Conservation (phyloP, 441 rosid species). For the Capsella rubella region DNA sequence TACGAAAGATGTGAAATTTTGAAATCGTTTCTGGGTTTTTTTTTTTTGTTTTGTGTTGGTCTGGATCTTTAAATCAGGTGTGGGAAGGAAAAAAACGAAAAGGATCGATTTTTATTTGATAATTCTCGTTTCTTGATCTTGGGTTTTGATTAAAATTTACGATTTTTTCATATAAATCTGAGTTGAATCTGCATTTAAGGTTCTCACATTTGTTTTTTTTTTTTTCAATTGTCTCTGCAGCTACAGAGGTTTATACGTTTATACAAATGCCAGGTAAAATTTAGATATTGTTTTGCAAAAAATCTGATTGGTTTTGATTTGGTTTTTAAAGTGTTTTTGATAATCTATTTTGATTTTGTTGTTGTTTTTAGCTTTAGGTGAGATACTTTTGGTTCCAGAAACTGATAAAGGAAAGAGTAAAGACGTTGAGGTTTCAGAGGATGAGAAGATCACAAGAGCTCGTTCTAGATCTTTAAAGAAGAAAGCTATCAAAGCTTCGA, state of each 20-base stretch:
- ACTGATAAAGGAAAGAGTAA: slow-evolving; percentile 51
- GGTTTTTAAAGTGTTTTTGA: neutral
- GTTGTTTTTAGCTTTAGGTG: slow-evolving; percentile 47
- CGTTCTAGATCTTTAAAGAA: slow-evolving; percentile 68
- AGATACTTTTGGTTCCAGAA: slow-evolving; percentile 52
- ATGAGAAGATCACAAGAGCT: slow-evolving; percentile 61
- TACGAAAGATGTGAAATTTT: neutral
- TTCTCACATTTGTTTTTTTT: neutral
- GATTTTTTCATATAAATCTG: slow-evolving; percentile 2
- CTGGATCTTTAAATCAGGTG: neutral
- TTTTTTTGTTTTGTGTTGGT: neutral
- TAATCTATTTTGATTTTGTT: neutral
- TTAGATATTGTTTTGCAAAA: neutral
- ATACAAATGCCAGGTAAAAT: slow-evolving; percentile 54
- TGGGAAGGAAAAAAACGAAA: too few relatives aligned
- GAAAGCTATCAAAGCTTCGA: slow-evolving; percentile 84
- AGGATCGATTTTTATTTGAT: slow-evolving; percentile 2
- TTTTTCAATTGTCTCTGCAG: slow-evolving; percentile 4
- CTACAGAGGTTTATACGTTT: slow-evolving; percentile 27
- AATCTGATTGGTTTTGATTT: neutral
- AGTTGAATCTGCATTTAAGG: neutral
- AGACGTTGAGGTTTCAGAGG: slow-evolving; percentile 70
- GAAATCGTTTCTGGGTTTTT: slow-evolving; percentile 16
- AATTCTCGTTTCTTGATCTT: slow-evolving; percentile 32
- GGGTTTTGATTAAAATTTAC: slow-evolving; percentile 28